Evolutionary conservation across 164 flowering plant genomes (phyloP).

Genomic region (Chloranthus sessilifolius): DNA sequence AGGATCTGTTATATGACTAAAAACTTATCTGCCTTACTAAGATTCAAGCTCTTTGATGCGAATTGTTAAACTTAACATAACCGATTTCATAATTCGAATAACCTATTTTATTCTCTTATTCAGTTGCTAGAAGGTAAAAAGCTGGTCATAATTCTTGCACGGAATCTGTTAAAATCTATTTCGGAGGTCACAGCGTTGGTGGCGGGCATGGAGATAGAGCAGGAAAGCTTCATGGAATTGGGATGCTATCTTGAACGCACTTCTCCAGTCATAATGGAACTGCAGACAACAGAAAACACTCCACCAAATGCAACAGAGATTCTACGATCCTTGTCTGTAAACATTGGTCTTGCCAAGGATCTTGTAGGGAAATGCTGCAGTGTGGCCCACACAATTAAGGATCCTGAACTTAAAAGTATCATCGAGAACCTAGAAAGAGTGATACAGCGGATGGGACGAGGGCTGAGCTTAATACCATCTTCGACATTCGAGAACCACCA

Average conservation of each 20-base stretch:
- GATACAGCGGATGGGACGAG: slow-evolving; percentile 39
- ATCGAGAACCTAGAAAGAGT: slow-evolving; percentile 35
- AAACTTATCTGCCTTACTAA: no score
- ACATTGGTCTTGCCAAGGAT: slow-evolving; percentile 35
- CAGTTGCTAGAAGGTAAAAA: slow-evolving; percentile 18
- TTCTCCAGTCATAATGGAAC: slow-evolving; percentile 46
- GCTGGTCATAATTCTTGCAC: slow-evolving; percentile 16
- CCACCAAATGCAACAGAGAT: slow-evolving; percentile 34
- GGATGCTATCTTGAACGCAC: slow-evolving; percentile 58
- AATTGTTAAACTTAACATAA: no score
- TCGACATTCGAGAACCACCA: slow-evolving; percentile 33
- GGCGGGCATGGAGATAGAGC: slow-evolving; percentile 25
- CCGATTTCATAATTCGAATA: no score
- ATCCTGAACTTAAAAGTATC: slow-evolving; percentile 24
- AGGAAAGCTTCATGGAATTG: slow-evolving; percentile 36
- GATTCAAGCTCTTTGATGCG: no score
- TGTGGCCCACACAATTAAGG: slow-evolving; percentile 11
- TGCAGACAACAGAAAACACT: slow-evolving; percentile 26
- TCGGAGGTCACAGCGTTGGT: slow-evolving; percentile 35
- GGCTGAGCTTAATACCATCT: slow-evolving; percentile 43
- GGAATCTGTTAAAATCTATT: slow-evolving; percentile 36
- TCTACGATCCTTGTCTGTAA: slow-evolving; percentile 37
- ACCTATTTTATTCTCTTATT: slow-evolving; percentile 7
- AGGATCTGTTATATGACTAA: no score
- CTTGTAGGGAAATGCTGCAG: slow-evolving; percentile 23